Evolutionary conservation across 192 early-diverging fungal genomes (phyloP), one percentile per base, ranked within the genome.

Genomic region (Gaertneriomyces sp.): DNA sequence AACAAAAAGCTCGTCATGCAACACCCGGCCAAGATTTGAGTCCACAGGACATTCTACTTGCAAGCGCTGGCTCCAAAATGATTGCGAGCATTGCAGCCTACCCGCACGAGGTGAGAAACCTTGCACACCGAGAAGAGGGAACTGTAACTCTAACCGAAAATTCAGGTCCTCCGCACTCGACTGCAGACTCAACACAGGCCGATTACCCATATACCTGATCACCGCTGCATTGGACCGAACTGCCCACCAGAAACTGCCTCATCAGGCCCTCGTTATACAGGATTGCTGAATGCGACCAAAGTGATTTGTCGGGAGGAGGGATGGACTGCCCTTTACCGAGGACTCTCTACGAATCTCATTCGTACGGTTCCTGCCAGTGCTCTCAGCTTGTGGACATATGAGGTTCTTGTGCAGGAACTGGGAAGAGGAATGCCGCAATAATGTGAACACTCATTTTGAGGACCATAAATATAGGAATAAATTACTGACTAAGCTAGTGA

Each of bases 341-440:
- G 93, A 7, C 83, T 98, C 68, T 64, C 79, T 1, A 91, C 92
- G 8, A 95, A 92, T 70, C 74, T 98, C 40, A 75, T 98, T 46
- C 79, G 93, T 62, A 95, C 91, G 6, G 91, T 98, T 5, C 95
- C 95, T 7, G 86, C 91, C 7, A 85, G 87, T 56, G 91, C 91
- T 57, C 71, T 98, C 61, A 90, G 90, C 0, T 85, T 98, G 60
- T 74, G 93, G 64, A 93, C 89, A 5, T 98, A 94, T 66, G 95
- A 98, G 75, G 71, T 91, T 50, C 71, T 96, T 41, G 83, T 92
- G 53, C 66, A 72, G 72, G 44, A 58, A 54, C 58, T 69, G 49
- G 68, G 54, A 33, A 33, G 25, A 33, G 25, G 25, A 33, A 33
- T 33, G 25, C 25, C 25, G 25, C 25, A 33, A 33, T 33, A 2